These are phyloP conservation scores for Melanopsichium pennsylvanicum DNA, from an alignment of 1,284 basidiomycete genomes.

Conservation along the genomic window DNA sequence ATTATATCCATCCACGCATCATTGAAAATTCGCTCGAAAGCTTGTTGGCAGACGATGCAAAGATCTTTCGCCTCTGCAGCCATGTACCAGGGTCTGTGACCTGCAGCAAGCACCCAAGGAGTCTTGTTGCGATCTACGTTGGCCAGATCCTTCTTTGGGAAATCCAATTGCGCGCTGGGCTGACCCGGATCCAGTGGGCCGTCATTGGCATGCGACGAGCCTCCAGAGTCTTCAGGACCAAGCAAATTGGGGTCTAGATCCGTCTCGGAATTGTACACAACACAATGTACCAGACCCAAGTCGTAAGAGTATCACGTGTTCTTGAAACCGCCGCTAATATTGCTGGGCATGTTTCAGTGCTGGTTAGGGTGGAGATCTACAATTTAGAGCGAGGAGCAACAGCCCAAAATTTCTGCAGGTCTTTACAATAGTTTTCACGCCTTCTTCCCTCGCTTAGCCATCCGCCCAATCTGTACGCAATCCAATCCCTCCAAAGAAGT, in stretches of 20 bases:
- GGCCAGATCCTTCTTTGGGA: conserved; percentile 60
- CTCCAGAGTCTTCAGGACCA: conserved; percentile 36
- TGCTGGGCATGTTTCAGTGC: conserved; percentile 35
- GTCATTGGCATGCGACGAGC: conserved; percentile 12
- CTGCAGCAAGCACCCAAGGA: conserved; percentile 66
- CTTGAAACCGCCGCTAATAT: conserved; percentile 5
- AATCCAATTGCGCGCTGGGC: conserved; percentile 22
- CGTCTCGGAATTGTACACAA: conserved; percentile 44
- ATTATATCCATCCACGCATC: conserved; percentile 62
- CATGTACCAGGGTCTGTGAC: conserved; percentile 59
- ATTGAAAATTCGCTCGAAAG: conserved; percentile 62
- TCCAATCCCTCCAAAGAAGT: conserved; percentile 51
- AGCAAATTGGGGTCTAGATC: conserved; percentile 26
- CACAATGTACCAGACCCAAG: conserved; percentile 37
- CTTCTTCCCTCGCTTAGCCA: conserved; percentile 41
- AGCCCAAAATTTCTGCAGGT: conserved; percentile 17
- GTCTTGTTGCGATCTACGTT: conserved; percentile 63
- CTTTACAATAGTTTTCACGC: conserved; percentile 23
- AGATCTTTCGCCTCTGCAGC: conserved; percentile 13
- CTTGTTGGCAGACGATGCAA: conserved; percentile 59
- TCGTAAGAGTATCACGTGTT: conserved; percentile 38
- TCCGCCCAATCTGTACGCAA: conserved; percentile 39
- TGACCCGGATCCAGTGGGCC: conserved; percentile 4
- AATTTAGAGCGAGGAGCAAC: background rate
- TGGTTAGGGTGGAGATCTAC: conserved; percentile 15